Conservation (phyloP, 306 rosid genomes). For the barrel medic (Medicago truncatula) region DNA sequence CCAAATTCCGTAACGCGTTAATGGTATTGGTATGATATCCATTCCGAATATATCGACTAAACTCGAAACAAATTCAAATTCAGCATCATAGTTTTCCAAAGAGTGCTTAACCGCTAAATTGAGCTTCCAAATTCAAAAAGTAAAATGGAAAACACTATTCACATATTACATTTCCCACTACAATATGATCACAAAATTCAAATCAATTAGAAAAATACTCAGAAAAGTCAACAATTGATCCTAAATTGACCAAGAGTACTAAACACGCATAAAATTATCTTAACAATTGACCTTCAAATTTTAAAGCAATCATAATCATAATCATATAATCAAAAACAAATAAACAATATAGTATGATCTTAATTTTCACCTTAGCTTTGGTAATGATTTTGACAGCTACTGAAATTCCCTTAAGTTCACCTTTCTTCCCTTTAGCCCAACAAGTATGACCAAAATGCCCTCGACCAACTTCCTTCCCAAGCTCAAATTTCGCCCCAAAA, state of each 20-base stretch:
- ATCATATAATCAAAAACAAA: neutral
- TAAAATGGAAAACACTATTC: conserved; percentile 13
- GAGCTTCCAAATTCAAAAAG: conserved; percentile 28
- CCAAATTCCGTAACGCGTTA: neutral
- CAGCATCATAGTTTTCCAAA: conserved; percentile 7
- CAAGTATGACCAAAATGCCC: conserved; percentile 99
- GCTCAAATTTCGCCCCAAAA: conserved; percentile 80
- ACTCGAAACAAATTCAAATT: conserved; percentile 31
- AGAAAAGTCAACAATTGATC: conserved; percentile 22
- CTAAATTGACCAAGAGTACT: conserved; percentile 36
- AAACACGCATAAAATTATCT: neutral
- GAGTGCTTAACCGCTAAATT: conserved; percentile 20
- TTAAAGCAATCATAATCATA: neutral
- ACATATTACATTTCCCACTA: conserved; percentile 14
- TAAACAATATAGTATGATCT: neutral
- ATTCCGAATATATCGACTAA: conserved; percentile 3
- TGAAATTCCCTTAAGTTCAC: conserved; percentile 81
- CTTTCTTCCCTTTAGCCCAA: conserved; percentile 86
- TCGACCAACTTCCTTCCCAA: conserved; percentile 93
- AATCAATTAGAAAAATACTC: conserved; percentile 32
- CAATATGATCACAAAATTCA: conserved; percentile 19
- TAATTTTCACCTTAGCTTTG: conserved; percentile 75
- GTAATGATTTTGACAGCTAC: conserved; percentile 96
- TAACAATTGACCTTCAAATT: neutral
- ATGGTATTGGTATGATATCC: conserved; percentile 14